Percentiles rank a stretch among this genome's conserved stretches.
phyloP scores from a whole-genome alignment of 176 grass and related monocot species.

The Luzula sylvatica region DNA sequence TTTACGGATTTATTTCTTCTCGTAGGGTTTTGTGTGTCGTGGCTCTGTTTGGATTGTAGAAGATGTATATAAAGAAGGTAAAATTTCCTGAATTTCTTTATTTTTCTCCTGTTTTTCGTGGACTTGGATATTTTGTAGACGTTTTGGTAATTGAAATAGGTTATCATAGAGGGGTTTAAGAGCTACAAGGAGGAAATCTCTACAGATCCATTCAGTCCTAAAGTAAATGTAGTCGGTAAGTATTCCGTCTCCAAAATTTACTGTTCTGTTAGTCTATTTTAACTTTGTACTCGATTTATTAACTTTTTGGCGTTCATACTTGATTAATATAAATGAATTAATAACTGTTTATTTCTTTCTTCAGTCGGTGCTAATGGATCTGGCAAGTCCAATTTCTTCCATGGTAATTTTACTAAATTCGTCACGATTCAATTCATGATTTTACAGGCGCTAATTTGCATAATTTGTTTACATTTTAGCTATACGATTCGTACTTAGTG shows the following conservation, averaged over 20 bases:
- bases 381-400: conserved; percentile 98
- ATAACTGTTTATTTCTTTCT: conserved; percentile 1
- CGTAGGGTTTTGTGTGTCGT: conserved; percentile 1
- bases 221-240: conserved; percentile 97
- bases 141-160: conserved; percentile 28
- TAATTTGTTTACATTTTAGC: conserved; percentile 37
- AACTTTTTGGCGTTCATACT: background rate
- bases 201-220: conserved; percentile 87
- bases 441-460: background rate
- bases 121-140: background rate
- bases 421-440: background rate
- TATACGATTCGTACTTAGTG: conserved; percentile 96
- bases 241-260: background rate
- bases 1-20: background rate
- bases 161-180: conserved; percentile 96
- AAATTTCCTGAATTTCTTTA: background rate
- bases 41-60: background rate
- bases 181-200: conserved; percentile 93
- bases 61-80: conserved; percentile 97
- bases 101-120: background rate
- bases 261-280: conserved; percentile 8
- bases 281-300: background rate
- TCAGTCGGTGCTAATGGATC: conserved; percentile 99
- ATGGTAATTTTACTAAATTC: conserved; percentile 47
- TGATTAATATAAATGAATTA: background rate